Evolutionary conservation across 2,329 filamentous ascomycete genomes (phyloP), one percentile per base, ranked within the genome.

Genomic region (Arthroderma sp.): DNA sequence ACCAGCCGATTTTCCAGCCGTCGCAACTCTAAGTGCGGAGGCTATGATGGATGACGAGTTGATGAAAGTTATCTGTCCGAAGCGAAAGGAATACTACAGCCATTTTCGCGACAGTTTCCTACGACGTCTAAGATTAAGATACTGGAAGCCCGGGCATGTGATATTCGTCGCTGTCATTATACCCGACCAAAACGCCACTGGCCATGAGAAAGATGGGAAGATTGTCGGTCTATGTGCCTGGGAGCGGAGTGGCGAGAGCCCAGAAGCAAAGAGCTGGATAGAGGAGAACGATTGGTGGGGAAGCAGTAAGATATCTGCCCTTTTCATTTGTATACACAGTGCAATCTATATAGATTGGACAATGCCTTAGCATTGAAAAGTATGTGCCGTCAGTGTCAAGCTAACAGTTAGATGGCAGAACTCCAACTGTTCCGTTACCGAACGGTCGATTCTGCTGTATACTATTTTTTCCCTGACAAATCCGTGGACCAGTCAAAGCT

Each of bases 11-110:
- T 38, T 55, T 15, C 42, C 51, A 4, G 44, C 47, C 34, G 38
- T 50, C 10, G 50, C 53, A 7, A 39, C 45, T 27, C 33, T 53
- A 34, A 43, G 44, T 9, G 48, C 45, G 28, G 43, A 51, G 27
- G 50, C 53, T 7, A 44, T 53, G 42, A 48, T 46, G 9, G 47
- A 55, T 22, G 53, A 55, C 28, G 49, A 54, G 22, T 32, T 55
- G n/a, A 47, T 44, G 8, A 29, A 29, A 4, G 51, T 45, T 36
- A 32, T 55, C 8, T 46, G 46, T 11, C 54, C 54, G 9, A 22
- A 46, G 32, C 50, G 53, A 32, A 29, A 48, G 30, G 27, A 49
- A 31, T 43, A 53, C 44, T 53, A 50, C 4, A 32, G 44, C 27
- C 43, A 50, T 41, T 50, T 51, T 40, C 48, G 53, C 22, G 41